Evolutionary conservation across 164 flowering plant species (phyloP).

Genomic region (Akebia trifoliata): DNA sequence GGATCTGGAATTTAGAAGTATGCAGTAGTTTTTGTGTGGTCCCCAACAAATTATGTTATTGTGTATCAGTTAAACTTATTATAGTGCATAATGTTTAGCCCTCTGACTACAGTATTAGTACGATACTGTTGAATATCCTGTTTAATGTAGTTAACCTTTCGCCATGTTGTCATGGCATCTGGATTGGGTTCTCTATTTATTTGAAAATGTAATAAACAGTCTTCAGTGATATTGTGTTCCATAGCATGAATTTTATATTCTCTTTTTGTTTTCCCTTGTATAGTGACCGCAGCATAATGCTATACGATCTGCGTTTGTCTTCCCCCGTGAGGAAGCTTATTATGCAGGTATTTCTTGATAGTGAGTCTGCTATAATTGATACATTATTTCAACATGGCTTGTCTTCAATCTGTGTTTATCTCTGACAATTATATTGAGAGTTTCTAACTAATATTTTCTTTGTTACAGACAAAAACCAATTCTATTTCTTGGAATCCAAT

Average conservation of each 20-base stretch:
- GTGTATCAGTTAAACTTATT: too few relatives aligned
- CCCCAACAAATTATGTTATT: too few relatives aligned
- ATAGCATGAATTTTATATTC: neutral
- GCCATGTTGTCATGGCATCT: neutral
- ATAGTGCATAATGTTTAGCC: too few relatives aligned
- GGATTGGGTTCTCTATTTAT: neutral
- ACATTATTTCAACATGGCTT: neutral
- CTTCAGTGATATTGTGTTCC: neutral
- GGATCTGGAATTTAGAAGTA: too few relatives aligned
- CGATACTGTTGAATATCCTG: neutral
- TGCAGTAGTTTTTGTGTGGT: too few relatives aligned
- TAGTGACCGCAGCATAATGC: constrained; percentile 83
- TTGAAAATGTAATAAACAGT: neutral
- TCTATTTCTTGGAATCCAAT: constrained; percentile 92
- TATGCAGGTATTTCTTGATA: constrained; percentile 56
- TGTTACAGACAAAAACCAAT: constrained; percentile 80
- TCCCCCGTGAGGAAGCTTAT: constrained; percentile 67
- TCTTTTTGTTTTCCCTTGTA: neutral
- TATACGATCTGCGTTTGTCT: constrained; percentile 82
- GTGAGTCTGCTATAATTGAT: neutral
- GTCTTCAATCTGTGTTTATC: neutral
- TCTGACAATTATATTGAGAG: neutral
- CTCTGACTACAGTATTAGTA: too few relatives aligned
- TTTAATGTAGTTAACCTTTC: neutral
- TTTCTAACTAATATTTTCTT: constrained; percentile 9